Base-by-base conservation (phyloP, 495 filamentous ascomycete species). In the Staphylotrichum tortipilum region DNA sequence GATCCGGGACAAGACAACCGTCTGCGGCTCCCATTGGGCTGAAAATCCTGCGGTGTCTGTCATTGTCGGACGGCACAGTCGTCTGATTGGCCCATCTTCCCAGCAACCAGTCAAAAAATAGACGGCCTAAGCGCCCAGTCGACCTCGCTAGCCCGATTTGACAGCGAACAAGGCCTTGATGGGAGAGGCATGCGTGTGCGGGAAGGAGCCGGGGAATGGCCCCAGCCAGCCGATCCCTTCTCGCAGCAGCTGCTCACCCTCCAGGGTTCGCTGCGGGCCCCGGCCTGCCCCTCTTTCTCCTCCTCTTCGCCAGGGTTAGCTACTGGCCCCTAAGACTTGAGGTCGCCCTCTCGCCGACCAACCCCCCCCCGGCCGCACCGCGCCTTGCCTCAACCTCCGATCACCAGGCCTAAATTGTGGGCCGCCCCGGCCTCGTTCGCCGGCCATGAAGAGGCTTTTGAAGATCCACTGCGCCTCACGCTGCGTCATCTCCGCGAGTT, bases 41-140 rank as follows among this genome's bases (percentile, higher is more conserved):
- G 44, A 62, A 68, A 64, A 51, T 50, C 44, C 51, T 64, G 59
- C 56, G 42, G 61, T 66, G 61, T 57, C 48, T 52, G 48, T 55
- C 49, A 51, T 43, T 53, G 52, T 52, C 48, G 50, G 44, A 34
- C 47, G 3, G 33, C 24, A n/a, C 45, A 12, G 4, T 28, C 15
- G 2, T 38, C 39, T 58, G 33, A 66, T 68, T 68, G 65, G 65
- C 22, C 19, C 3, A 23, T 37, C n/a, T 22, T 17, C 3, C 4
- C 34, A 9, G 14, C 50, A 53, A 50, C 45, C 47, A 33, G 43
- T 53, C 24, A 34, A 35, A 52, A 56, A 55, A 53, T 58, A 63
- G 52, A 54, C 39, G 48, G 54, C 38, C 44, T 67, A 63, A 64
- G 64, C 64, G 64, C 64, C 64, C 46, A 50, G n/a, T 22, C 17